Percentiles rank a stretch among this genome's conserved stretches.
Conservation (phyloP, 78 protist species). For the Chrysochromulina tobinii region DNA sequence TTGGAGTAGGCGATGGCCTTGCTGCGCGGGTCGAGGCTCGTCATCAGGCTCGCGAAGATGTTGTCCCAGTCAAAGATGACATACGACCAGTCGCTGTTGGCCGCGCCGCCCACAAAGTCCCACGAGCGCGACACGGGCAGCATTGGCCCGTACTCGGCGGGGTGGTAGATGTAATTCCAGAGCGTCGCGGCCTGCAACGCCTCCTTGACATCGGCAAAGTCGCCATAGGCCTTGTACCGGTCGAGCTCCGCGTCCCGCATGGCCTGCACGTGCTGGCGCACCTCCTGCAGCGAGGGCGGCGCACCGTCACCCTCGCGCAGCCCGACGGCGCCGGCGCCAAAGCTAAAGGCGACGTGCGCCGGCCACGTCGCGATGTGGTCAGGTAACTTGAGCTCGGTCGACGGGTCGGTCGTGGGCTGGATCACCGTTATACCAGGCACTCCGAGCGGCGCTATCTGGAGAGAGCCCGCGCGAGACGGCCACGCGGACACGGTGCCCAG, state of each 20-base stretch:
- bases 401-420: not conserved
- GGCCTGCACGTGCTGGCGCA: not conserved
- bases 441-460: too few relatives aligned
- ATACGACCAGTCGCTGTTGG: not conserved
- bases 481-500: not conserved
- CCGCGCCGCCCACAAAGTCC: not conserved
- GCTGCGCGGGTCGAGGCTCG: not conserved
- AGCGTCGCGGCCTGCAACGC: conserved; percentile 9
- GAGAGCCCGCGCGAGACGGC: too few relatives aligned
- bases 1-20: not conserved
- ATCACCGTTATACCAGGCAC: not conserved
- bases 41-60: conserved; percentile 21
- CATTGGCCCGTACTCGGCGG: conserved; percentile 30
- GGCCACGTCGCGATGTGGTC: too few relatives aligned
- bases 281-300: not conserved
- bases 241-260: not conserved
- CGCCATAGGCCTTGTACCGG: not conserved
- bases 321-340: not conserved
- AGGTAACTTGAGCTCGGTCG: too few relatives aligned
- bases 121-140: conserved; percentile 29
- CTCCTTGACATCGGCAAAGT: not conserved
- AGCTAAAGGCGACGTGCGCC: too few relatives aligned
- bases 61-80: conserved; percentile 38
- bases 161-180: conserved; percentile 25
- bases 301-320: not conserved